These are phyloP conservation scores for Tilletia caries DNA, from an alignment of 1,284 basidiomycete genomes.

Conservation along the genomic window DNA sequence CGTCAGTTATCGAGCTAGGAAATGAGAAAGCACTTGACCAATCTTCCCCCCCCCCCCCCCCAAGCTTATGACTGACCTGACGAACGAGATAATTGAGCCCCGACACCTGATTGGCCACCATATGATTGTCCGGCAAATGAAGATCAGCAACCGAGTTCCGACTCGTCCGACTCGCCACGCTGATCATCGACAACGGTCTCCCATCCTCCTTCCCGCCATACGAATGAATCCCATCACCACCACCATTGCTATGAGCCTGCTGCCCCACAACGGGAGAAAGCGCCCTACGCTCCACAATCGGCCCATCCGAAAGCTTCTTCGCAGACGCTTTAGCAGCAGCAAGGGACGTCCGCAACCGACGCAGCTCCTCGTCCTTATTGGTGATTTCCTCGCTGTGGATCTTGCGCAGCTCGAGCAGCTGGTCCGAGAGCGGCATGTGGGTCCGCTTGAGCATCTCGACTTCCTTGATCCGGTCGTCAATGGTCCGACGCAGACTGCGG, in stretches of 20 bases:
- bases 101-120: slow-evolving; percentile 61
- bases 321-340: slow-evolving; percentile 54
- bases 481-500: slow-evolving; percentile 8
- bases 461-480: slow-evolving; percentile 34
- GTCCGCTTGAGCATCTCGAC: slow-evolving; percentile 36
- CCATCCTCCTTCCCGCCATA: slow-evolving; percentile 29
- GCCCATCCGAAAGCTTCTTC: background rate
- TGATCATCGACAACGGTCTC: background rate
- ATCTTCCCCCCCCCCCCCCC: too few species aligned
- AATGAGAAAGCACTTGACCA: too few species aligned
- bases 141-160: background rate
- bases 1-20: too few species aligned
- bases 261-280: slow-evolving; percentile 20
- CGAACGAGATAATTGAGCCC: slow-evolving; percentile 72
- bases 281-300: slow-evolving; percentile 14
- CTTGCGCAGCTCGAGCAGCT: slow-evolving; percentile 12
- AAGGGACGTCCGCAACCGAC: slow-evolving; percentile 32
- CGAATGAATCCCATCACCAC: too few species aligned
- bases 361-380: slow-evolving; percentile 26
- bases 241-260: background rate
- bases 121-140: slow-evolving; percentile 57
- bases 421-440: slow-evolving; percentile 3
- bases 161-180: slow-evolving; percentile 57
- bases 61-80: background rate
- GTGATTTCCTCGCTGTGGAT: background rate